Evolutionary conservation across 257 asterid genomes (phyloP).

Genomic region (Mitragyna speciosa): DNA sequence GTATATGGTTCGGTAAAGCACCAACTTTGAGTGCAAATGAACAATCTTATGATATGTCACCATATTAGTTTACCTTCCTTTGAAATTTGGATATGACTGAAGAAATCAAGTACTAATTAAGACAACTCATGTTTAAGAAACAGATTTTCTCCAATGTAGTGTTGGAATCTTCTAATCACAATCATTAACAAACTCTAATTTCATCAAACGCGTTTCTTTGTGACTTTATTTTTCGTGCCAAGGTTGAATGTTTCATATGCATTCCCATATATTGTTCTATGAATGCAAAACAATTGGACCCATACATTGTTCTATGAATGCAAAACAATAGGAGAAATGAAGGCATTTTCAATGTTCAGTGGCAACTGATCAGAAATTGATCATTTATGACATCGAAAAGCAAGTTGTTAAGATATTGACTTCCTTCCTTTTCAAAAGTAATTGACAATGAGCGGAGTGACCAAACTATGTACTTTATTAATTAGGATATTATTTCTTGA

Average conservation of each 20-base stretch:
- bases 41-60: not conserved
- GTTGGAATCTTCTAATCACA: not conserved
- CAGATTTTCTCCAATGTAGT: not conserved
- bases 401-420: too few species aligned
- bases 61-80: not conserved
- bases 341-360: not conserved
- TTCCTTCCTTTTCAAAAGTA: too few species aligned
- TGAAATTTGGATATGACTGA: constrained; percentile 2
- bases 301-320: not conserved
- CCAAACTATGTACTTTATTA: too few species aligned
- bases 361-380: not conserved
- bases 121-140: constrained; percentile 1
- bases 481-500: too few species aligned
- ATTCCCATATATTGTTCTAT: not conserved
- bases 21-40: not conserved
- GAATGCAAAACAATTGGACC: not conserved
- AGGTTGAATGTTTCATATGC: not conserved
- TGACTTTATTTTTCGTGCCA: not conserved
- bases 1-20: not conserved
- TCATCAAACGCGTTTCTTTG: not conserved
- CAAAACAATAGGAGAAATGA: not conserved
- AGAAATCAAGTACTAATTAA: not conserved
- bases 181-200: not conserved
- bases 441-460: too few species aligned
- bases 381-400: not conserved